A percentile compares a stretch with the other conserved stretches of the same genome.
Conservation (phyloP, 2,329 filamentous ascomycete species). For the Westerdykella ornata region DNA sequence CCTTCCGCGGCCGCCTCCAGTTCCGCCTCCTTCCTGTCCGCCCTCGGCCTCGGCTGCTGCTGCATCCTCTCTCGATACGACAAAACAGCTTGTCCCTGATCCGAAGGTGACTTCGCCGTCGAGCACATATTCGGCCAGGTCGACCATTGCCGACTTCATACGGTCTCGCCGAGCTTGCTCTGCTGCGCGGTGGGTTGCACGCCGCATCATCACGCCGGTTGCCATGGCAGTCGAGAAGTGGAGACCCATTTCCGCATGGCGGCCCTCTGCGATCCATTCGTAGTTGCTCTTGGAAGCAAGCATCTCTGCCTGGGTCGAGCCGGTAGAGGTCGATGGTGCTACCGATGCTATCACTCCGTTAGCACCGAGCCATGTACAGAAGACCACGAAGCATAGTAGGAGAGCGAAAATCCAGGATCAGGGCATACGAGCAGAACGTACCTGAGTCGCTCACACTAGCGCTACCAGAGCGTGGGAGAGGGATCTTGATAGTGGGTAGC, state of each 20-base stretch:
- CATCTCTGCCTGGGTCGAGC: constrained; percentile 22
- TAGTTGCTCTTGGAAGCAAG: constrained; percentile 27
- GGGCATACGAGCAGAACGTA: neutral
- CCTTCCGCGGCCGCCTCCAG: constrained; percentile 3
- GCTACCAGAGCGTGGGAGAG: constrained; percentile 18
- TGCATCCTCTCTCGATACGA: constrained; percentile 16
- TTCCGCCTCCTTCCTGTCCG: constrained; percentile 3
- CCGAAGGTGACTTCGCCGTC: constrained; percentile 30
- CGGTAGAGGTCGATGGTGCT: neutral
- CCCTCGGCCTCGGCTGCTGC: constrained; percentile 5
- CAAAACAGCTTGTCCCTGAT: constrained; percentile 26
- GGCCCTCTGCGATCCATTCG: constrained; percentile 24
- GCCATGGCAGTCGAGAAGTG: constrained; percentile 31
- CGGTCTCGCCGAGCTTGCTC: constrained; percentile 29
- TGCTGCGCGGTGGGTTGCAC: constrained; percentile 25
- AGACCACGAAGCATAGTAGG: neutral
- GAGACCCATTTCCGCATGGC: constrained; percentile 27
- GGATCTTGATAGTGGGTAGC: constrained; percentile 18
- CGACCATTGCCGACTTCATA: constrained; percentile 29
- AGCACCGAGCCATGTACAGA: neutral
- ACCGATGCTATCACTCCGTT: neutral
- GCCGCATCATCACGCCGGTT: constrained; percentile 30
- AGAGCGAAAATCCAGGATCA: too few species aligned
- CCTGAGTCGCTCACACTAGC: constrained; percentile 10
- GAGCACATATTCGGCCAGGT: constrained; percentile 23